Conservation (phyloP, 1,284 basidiomycete genomes). For the Agaricales sp. region DNA sequence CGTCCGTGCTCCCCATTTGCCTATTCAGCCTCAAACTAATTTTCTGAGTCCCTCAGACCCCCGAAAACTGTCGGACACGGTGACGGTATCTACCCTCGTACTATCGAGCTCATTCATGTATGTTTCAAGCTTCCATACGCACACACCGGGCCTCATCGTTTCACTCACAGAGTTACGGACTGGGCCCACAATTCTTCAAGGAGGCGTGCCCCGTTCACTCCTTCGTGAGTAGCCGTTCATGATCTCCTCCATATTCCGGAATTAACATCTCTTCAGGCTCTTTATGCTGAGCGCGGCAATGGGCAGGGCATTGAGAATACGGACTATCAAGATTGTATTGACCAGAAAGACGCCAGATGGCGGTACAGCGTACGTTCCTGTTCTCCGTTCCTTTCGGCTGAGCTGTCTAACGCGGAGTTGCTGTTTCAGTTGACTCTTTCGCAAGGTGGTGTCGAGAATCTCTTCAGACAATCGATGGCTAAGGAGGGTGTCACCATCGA, state of each 20-base stretch:
- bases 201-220: slow-evolving; percentile 34
- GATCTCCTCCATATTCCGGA: not conserved
- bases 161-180: slow-evolving; percentile 33
- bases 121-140: not conserved
- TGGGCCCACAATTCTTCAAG: slow-evolving; percentile 31
- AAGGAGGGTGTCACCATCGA: slow-evolving; percentile 27
- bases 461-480: slow-evolving; percentile 31
- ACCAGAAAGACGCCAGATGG: slow-evolving; percentile 29
- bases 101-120: slow-evolving; percentile 1
- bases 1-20: slow-evolving; percentile 13
- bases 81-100: slow-evolving; percentile 30
- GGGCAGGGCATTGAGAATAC: slow-evolving; percentile 1
- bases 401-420: slow-evolving; percentile 1
- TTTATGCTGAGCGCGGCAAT: not conserved
- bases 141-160: not conserved
- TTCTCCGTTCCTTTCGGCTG: not conserved
- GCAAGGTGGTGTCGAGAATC: slow-evolving; percentile 36
- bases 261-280: not conserved
- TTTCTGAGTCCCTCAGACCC: slow-evolving; percentile 32
- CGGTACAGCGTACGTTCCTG: slow-evolving; percentile 15
- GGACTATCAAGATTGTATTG: slow-evolving; percentile 9
- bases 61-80: slow-evolving; percentile 62
- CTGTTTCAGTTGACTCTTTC: slow-evolving; percentile 29
- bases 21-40: not conserved
- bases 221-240: slow-evolving; percentile 18